Base-by-base conservation (phyloP, 2,329 filamentous ascomycete species). In the Drechslerella coelobrocha region DNA sequence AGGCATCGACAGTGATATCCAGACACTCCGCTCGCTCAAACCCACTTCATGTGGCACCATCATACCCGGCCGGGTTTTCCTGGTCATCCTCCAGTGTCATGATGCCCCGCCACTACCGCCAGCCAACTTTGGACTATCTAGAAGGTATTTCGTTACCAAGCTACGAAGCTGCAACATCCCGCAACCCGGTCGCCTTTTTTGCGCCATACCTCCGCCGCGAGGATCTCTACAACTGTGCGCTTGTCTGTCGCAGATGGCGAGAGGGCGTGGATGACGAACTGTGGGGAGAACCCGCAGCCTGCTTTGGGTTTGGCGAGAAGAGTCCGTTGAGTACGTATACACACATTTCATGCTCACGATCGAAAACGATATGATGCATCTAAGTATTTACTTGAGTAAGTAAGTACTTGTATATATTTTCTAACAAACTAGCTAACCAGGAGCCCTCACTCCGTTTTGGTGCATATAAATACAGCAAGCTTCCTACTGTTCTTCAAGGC, bases 81-180 rank as follows among this genome's bases (percentile, higher is more conserved):
- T n/a, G n/a, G n/a, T n/a, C n/a, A n/a, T n/a, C n/a, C n/a, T n/a
- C n/a, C 5, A 39, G 12, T 5, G 4, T 2, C 2, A 3, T 14
- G 34, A 39, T 14, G 34, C 12, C 12, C 4, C 34, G 12, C 12
- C 34, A 2, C 34, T 14, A 39, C 12, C 34, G 34, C 34, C 34
- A n/a, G 34, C 12, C 17, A 14, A n/a, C 34, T 39, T 10, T 5
- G 2, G 12, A n/a, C 12, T 3, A n/a, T 14, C n/a, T n/a, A n/a
- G 17, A n/a, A 4, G 12, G 34, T 14, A 39, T 10, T 26, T 31
- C 17, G 2, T 72, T 73, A 1, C 75, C 75, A 0, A 71, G 68
- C 19, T 76, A 76, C 48, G 65, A 74, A 63, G 72, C 39, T 23
- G 73, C 74, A 24, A 75, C 62, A 31, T 51, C 68, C 14, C 60